phyloP scores from a whole-genome alignment of 2,329 filamentous ascomycete species.

The Phialophora chinensis region DNA sequence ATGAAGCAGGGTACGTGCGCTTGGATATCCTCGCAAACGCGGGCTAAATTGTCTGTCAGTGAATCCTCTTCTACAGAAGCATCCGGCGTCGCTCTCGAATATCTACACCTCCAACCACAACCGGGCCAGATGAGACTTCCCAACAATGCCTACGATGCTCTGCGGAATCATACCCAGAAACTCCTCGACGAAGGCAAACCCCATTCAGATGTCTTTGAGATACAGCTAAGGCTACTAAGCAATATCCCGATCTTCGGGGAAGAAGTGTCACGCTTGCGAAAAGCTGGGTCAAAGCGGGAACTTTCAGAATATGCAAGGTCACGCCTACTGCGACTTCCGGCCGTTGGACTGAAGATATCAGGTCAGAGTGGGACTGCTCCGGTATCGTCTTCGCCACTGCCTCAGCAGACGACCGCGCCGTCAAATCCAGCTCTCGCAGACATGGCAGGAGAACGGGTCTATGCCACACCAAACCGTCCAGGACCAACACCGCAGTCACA shows the following conservation, averaged over 20 bases:
- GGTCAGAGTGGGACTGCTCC: constrained; percentile 14
- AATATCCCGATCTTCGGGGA: constrained; percentile 35
- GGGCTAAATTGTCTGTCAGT: background rate
- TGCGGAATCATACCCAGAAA: constrained; percentile 35
- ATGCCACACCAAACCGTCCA: constrained; percentile 6
- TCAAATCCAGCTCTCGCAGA: constrained; percentile 7
- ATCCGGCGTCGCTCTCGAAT: constrained; percentile 1
- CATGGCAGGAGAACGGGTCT: constrained; percentile 7
- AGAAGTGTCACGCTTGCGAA: constrained; percentile 27
- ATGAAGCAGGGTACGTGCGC: constrained; percentile 19
- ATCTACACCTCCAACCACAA: constrained; percentile 33
- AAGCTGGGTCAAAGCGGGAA: background rate
- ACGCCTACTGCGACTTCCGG: constrained; percentile 31
- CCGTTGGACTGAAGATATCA: constrained; percentile 30
- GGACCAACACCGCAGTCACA: background rate
- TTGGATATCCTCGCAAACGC: background rate
- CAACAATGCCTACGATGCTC: constrained; percentile 39
- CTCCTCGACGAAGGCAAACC: constrained; percentile 31
- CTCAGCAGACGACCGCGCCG: background rate
- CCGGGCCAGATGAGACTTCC: constrained; percentile 36
- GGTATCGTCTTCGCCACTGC: background rate
- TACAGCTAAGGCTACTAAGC: constrained; percentile 27
- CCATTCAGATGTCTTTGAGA: constrained; percentile 26
- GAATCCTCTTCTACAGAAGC: constrained; percentile 3
- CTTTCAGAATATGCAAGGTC: constrained; percentile 33